Percentiles rank a stretch among this genome's conserved stretches.
Evolutionary conservation across 306 rosid species (phyloP).

Genomic region (Rosa multiflora): DNA sequence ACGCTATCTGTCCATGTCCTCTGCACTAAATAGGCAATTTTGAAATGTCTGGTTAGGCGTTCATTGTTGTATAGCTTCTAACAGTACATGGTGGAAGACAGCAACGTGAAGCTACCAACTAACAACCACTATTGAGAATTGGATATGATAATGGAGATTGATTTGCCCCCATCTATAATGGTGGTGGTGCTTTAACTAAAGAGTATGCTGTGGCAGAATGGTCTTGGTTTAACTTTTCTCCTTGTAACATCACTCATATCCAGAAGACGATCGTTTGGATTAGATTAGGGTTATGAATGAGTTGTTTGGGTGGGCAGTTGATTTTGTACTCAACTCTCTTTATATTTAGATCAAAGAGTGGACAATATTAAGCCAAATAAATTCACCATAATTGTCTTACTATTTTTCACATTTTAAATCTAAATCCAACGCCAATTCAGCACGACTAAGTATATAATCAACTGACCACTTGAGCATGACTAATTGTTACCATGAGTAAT

Average conservation of each 20-base stretch:
- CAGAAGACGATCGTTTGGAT: not conserved
- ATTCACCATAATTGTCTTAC: no score
- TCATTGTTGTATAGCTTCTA: not conserved
- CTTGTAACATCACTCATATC: not conserved
- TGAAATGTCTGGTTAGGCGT: not conserved
- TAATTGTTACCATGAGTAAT: no score
- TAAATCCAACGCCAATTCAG: no score
- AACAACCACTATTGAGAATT: not conserved
- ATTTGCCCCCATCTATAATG: not conserved
- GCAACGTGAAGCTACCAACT: not conserved
- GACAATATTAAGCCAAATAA: no score
- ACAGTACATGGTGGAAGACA: not conserved
- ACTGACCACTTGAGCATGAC: no score
- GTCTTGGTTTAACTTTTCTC: not conserved
- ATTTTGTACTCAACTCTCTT: no score
- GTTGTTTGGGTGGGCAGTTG: no score
- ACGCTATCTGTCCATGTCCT: not conserved
- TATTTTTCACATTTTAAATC: no score
- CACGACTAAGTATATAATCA: no score
- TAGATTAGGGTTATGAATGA: no score
- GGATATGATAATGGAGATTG: not conserved
- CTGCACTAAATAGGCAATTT: not conserved
- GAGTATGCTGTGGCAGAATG: not conserved
- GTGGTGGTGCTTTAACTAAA: not conserved
- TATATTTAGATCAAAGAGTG: no score